phyloP scores from a whole-genome alignment of 495 filamentous ascomycete genomes.

The Wilcoxina mikolae region DNA sequence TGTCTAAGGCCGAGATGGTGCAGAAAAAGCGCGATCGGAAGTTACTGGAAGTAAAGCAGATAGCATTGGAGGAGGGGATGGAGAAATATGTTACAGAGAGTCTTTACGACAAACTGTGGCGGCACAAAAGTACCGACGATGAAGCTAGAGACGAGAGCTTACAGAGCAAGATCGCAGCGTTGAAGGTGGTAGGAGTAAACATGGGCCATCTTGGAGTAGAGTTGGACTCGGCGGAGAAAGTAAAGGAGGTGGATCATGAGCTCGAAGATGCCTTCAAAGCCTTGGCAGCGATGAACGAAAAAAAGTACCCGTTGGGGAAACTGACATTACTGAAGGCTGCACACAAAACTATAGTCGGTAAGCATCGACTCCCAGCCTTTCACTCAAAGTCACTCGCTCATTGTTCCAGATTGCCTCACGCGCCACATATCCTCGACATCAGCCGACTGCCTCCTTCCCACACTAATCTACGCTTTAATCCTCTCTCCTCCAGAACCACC shows the following conservation, averaged over 20 bases:
- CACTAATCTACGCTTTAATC: slow-evolving; percentile 87
- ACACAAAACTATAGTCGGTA: slow-evolving; percentile 90
- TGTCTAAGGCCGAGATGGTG: slow-evolving; percentile 71
- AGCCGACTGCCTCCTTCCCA: slow-evolving; percentile 90
- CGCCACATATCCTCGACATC: slow-evolving; percentile 63
- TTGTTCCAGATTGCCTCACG: slow-evolving; percentile 19
- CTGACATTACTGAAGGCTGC: slow-evolving; percentile 73
- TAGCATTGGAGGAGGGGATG: slow-evolving; percentile 77
- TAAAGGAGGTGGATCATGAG: slow-evolving; percentile 28
- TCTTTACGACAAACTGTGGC: slow-evolving; percentile 76
- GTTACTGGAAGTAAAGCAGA: slow-evolving; percentile 57
- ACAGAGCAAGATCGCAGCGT: slow-evolving; percentile 81
- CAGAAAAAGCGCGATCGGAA: slow-evolving; percentile 64
- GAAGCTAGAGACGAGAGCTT: slow-evolving; percentile 91
- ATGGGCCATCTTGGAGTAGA: slow-evolving; percentile 75
- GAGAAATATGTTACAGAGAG: slow-evolving; percentile 76
- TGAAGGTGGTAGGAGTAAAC: slow-evolving; percentile 79
- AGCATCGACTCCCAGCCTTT: slow-evolving; percentile 25
- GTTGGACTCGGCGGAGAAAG: slow-evolving; percentile 32
- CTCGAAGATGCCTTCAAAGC: slow-evolving; percentile 60
- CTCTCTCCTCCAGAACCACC: slow-evolving; percentile 66
- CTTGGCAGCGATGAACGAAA: slow-evolving; percentile 69
- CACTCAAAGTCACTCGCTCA: not conserved
- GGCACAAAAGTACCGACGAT: slow-evolving; percentile 81
- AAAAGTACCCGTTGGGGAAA: slow-evolving; percentile 78